Base-by-base conservation (phyloP, 1,139 yeast species). In the Kodamaea fungicola region DNA sequence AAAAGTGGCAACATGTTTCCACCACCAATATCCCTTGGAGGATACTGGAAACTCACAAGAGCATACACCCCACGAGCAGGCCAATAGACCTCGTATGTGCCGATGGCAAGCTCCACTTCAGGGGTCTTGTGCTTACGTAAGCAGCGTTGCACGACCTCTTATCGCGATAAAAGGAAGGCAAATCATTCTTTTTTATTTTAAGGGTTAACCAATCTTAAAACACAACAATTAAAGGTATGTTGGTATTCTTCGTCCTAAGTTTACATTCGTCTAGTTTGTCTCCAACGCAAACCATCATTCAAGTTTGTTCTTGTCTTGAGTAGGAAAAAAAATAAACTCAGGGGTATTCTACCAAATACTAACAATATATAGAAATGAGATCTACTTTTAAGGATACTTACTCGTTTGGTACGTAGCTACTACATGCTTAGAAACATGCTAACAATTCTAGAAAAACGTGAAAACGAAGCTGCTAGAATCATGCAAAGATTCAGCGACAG, bases 361-460 rank as follows among this genome's bases (percentile, higher is more conserved):
- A 42, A 44, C 50, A 19, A 19, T 13, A 19, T 13, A 21, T 34
- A 33, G 48, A 41, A 38, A 83, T 87, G 95, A 83, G 92, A 70
- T 87, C 95, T 44, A 90, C 86, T 71, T 87, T 87, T 62, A 87
- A 87, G 69, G 95, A 87, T 78, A 95, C 87, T 61, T 88, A 85
- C 63, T 83, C 95, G 42, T 83, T 86, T 60, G 88, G 86, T 80
- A 71, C 43, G 86, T 76, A 45, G 8, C 9, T n/a, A n/a, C 8
- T 27, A 3, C 4, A 4, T 10, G 29, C 10, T 23, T 4, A n/a
- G 6, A 23, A 23, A 7, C 26, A 12, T 27, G 8, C 29, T 27
- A 27, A 27, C 29, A n/a, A 34, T 26, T 30, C 30, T 59, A 78
- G 97, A 89, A 61, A 88, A 90, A 68, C 86, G 98, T 74, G 85